These are phyloP conservation scores for Spathaspora sp. DNA, from an alignment of 805 yeast genomes.

Conservation along the genomic window DNA sequence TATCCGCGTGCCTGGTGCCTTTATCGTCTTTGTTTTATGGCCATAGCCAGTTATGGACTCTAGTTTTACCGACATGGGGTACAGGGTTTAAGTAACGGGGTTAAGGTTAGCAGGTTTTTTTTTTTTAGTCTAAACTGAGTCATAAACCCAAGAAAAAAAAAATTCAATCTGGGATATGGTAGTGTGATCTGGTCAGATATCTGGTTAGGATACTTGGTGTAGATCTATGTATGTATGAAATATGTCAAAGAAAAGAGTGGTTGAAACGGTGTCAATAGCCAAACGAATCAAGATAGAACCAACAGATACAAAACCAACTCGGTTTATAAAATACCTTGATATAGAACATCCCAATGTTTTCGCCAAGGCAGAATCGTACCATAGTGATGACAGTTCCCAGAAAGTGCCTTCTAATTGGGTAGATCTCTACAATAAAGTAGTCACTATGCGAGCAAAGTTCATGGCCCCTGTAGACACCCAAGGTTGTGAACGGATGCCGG, in stretches of 20 bases:
- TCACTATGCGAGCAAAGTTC: constrained; percentile 60
- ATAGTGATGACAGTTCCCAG: neutral
- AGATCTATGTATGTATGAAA: neutral
- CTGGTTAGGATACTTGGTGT: neutral
- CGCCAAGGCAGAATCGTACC: constrained; percentile 4
- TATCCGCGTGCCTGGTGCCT: constrained; percentile 61
- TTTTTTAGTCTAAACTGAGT: neutral
- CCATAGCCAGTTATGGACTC: neutral
- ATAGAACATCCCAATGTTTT: constrained; percentile 10
- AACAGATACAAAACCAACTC: neutral
- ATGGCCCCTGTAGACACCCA: constrained; percentile 84
- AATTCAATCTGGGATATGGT: neutral
- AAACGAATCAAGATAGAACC: neutral
- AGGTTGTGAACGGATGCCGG: constrained; percentile 72
- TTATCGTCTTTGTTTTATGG: constrained; percentile 41
- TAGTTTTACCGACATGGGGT: neutral
- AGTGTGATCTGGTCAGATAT: neutral
- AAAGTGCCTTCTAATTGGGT: constrained; percentile 45
- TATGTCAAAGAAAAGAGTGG: neutral
- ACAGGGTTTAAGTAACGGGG: neutral
- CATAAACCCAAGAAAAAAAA: neutral
- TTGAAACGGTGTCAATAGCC: neutral
- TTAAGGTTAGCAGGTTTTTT: no score
- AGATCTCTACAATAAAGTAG: constrained; percentile 55
- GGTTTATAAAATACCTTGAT: neutral